Percentiles rank a stretch among this genome's conserved stretches.
Conservation (phyloP, 148 eudicot genomes). For the Amaranthus cruentus region DNA sequence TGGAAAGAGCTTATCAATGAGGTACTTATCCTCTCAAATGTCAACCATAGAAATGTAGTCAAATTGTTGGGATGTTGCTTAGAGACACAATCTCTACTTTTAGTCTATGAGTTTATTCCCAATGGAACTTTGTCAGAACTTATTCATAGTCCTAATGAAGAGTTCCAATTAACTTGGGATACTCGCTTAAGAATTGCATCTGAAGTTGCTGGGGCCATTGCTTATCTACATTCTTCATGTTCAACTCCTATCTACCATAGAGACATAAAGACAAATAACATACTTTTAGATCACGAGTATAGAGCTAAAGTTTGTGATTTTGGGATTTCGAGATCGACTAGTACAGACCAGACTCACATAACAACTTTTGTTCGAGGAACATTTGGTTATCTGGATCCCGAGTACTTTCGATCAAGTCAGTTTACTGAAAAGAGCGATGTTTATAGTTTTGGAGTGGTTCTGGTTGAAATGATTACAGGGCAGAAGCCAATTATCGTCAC, state of each 20-base stretch:
- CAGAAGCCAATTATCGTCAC: background rate
- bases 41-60: too few species aligned
- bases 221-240: background rate
- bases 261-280: background rate
- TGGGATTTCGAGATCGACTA: conserved; percentile 1
- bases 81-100: too few species aligned
- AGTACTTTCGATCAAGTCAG: background rate
- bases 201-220: too few species aligned
- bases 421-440: too few species aligned
- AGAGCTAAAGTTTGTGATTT: background rate
- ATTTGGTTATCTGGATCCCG: background rate
- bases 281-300: conserved; percentile 1
- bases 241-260: background rate
- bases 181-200: too few species aligned
- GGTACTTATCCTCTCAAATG: too few species aligned
- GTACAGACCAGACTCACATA: background rate
- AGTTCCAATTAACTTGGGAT: too few species aligned
- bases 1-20: too few species aligned
- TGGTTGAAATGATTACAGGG: background rate
- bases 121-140: too few species aligned
- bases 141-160: too few species aligned
- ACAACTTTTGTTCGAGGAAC: background rate
- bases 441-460: background rate
- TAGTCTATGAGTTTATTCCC: too few species aligned
- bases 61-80: too few species aligned